These are phyloP conservation scores for Huntiella decipiens DNA, from an alignment of 2,329 filamentous ascomycete species.

Conservation along the genomic window DNA sequence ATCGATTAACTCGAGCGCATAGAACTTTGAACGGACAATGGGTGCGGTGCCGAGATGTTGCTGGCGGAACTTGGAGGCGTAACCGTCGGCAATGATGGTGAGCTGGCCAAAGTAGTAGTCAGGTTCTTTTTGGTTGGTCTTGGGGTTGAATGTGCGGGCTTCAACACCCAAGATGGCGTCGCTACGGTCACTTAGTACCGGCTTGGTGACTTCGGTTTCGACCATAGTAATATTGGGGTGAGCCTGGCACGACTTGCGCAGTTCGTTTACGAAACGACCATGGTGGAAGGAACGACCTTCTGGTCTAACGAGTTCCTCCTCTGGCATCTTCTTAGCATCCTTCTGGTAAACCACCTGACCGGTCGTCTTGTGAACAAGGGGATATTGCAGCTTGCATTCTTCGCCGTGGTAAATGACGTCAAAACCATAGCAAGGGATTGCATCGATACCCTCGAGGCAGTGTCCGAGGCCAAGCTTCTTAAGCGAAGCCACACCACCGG, in stretches of 20 bases:
- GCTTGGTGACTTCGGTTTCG: slow-evolving; percentile 66
- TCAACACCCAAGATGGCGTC: slow-evolving; percentile 69
- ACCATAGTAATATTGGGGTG: slow-evolving; percentile 77
- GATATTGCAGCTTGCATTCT: slow-evolving; percentile 62
- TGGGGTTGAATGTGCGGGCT: slow-evolving; percentile 42
- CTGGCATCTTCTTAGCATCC: slow-evolving; percentile 15
- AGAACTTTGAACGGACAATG: slow-evolving; percentile 70
- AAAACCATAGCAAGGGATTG: slow-evolving; percentile 67
- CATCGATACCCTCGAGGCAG: slow-evolving; percentile 78
- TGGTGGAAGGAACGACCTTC: slow-evolving; percentile 81
- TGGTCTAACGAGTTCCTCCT: slow-evolving; percentile 27
- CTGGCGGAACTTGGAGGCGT: slow-evolving; percentile 80
- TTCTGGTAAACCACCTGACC: slow-evolving; percentile 22
- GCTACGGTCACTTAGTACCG: slow-evolving; percentile 50
- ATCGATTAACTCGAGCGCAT: slow-evolving; percentile 80
- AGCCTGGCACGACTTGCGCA: slow-evolving; percentile 54
- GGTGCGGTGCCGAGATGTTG: slow-evolving; percentile 49
- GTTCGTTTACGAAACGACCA: slow-evolving; percentile 71
- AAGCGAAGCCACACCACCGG: slow-evolving; percentile 69
- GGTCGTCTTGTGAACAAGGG: slow-evolving; percentile 31
- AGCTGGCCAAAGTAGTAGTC: slow-evolving; percentile 79
- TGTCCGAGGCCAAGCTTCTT: slow-evolving; percentile 60
- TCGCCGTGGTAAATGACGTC: slow-evolving; percentile 66
- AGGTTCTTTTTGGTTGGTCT: slow-evolving; percentile 32
- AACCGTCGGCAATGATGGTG: slow-evolving; percentile 83